phyloP scores from a whole-genome alignment of 2,329 filamentous ascomycete genomes.

The Bisporella sp. region DNA sequence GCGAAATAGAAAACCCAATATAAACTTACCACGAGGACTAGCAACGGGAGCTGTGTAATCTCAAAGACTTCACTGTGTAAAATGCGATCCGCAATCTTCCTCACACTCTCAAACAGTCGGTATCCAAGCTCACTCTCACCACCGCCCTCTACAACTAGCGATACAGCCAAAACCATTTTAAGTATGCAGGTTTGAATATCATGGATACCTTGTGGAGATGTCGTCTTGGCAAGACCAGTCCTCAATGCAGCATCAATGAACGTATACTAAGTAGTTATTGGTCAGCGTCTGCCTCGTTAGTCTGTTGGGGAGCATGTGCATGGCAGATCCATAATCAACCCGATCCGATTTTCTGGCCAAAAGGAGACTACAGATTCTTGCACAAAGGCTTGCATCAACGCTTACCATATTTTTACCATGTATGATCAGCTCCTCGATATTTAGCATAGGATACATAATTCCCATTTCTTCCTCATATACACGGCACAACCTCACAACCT shows the following conservation, averaged over 20 bases:
- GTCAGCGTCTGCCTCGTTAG: not conserved
- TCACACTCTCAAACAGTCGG: constrained; percentile 70
- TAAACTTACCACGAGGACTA: constrained; percentile 46
- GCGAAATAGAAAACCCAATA: too few species aligned
- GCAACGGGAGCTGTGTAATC: constrained; percentile 50
- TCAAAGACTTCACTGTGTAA: constrained; percentile 46
- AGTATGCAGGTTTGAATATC: constrained; percentile 63
- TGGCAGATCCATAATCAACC: too few species aligned
- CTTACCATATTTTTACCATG: constrained; percentile 56
- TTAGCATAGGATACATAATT: constrained; percentile 83
- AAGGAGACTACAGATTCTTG: too few species aligned
- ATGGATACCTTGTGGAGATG: constrained; percentile 35
- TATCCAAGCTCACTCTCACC: constrained; percentile 71
- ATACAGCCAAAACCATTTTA: constrained; percentile 78
- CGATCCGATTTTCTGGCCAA: too few species aligned
- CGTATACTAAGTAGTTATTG: constrained; percentile 35
- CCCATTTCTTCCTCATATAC: constrained; percentile 87
- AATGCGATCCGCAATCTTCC: constrained; percentile 59
- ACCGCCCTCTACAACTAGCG: constrained; percentile 68
- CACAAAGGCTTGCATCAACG: too few species aligned
- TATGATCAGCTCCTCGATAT: constrained; percentile 62
- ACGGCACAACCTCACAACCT: constrained; percentile 70
- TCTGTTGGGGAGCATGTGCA: too few species aligned
- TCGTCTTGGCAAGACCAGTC: constrained; percentile 48
- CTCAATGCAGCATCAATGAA: constrained; percentile 65